Evolutionary conservation across 78 protist genomes (phyloP), one percentile per base, ranked within the genome.

Genomic region (Fonticula alba): DNA sequence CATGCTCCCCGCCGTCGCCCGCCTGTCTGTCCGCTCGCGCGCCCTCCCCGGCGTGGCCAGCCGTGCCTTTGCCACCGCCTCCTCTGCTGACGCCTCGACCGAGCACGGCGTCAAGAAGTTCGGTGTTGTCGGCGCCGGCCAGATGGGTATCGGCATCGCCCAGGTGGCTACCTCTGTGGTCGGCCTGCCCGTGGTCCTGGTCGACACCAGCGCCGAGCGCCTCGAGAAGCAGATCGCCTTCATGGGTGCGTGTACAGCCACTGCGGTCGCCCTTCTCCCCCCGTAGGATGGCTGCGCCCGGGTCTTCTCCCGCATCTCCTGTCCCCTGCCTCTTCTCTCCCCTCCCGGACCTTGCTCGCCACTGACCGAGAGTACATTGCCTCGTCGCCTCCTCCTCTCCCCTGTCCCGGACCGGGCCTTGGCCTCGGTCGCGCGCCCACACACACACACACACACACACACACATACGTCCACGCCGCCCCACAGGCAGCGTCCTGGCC

Each of bases 61-160:
- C n/a, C n/a, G n/a, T n/a, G n/a, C n/a, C n/a, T n/a, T n/a, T n/a
- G n/a, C n/a, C n/a, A n/a, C n/a, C n/a, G n/a, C n/a, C n/a, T n/a
- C n/a, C n/a, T n/a, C n/a, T n/a, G n/a, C n/a, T n/a, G n/a, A n/a
- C n/a, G n/a, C n/a, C n/a, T n/a, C n/a, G n/a, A n/a, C n/a, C n/a
- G n/a, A n/a, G n/a, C n/a, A n/a, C n/a, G n/a, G n/a, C n/a, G n/a
- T n/a, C n/a, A n/a, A n/a, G n/a, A n/a, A n/a, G n/a, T n/a, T 74
- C 43, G 79, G 79, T 24, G 79, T 68, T 27, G 27, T 68, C 22
- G 79, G 79, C 47, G 79, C 69, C 10, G 79, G 79, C 43, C 79
- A 84, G 60, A 84, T 84, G 91, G 91, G 91, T 50, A 56, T 60
- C 5, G 91, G 91, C 56, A 84, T 84, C 41, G 86, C 84, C 0